Percentiles rank a stretch among this genome's conserved stretches.
Conservation (phyloP, 2,329 filamentous ascomycete genomes). For the Emydomyces testavorans region DNA sequence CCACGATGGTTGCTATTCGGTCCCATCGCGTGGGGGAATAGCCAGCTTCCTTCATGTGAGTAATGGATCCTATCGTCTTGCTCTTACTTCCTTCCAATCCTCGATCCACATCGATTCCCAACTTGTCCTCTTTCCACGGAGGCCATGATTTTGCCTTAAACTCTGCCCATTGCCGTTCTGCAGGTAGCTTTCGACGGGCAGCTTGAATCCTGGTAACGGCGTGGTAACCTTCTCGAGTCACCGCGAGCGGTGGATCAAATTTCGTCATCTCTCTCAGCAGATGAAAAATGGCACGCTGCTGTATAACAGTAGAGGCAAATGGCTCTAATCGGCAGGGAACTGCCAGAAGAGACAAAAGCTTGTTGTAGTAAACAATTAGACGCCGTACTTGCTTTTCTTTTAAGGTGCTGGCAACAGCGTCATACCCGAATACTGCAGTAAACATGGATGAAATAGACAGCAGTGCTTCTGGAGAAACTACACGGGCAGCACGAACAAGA, state of each 20-base stretch:
- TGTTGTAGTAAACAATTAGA: slow-evolving; percentile 39
- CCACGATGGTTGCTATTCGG: slow-evolving; percentile 41
- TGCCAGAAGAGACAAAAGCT: slow-evolving; percentile 39
- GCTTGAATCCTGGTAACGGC: slow-evolving; percentile 47
- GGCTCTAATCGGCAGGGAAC: slow-evolving; percentile 40
- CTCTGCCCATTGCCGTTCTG: slow-evolving; percentile 47
- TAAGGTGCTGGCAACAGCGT: slow-evolving; percentile 11
- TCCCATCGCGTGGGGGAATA: slow-evolving; percentile 45
- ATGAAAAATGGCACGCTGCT: slow-evolving; percentile 48
- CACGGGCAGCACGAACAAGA: slow-evolving; percentile 41
- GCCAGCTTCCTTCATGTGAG: slow-evolving; percentile 49
- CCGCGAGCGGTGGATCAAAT: slow-evolving; percentile 42
- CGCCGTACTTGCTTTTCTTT: slow-evolving; percentile 19
- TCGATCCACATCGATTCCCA: slow-evolving; percentile 49
- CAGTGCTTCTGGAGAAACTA: slow-evolving; percentile 39
- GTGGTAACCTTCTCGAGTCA: slow-evolving; percentile 49
- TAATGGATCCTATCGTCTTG: slow-evolving; percentile 45
- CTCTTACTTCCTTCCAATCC: slow-evolving; percentile 46
- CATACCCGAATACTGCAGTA: slow-evolving; percentile 24
- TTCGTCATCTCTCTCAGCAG: slow-evolving; percentile 48
- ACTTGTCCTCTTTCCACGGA: slow-evolving; percentile 52
- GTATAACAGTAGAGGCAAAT: slow-evolving; percentile 37
- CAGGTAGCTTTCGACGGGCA: slow-evolving; percentile 44
- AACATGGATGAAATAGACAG: slow-evolving; percentile 33
- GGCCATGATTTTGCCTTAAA: slow-evolving; percentile 53